phyloP scores from a whole-genome alignment of 2,329 filamentous ascomycete species.

The Colletotrichum graminicola region DNA sequence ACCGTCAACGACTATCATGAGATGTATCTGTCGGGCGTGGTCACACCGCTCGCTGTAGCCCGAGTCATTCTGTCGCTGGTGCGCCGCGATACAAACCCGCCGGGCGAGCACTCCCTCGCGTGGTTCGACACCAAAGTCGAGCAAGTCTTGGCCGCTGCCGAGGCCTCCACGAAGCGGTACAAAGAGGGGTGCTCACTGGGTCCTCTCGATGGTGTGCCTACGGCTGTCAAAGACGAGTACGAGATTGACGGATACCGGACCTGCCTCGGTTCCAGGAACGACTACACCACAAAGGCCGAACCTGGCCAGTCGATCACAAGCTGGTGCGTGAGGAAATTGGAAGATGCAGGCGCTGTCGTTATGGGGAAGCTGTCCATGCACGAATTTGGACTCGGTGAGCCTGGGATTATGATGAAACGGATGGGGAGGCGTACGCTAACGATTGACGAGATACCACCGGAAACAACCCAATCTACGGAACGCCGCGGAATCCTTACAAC shows the following conservation, averaged over 20 bases:
- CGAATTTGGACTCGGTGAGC: constrained; percentile 76
- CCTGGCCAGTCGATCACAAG: constrained; percentile 62
- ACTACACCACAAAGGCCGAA: constrained; percentile 64
- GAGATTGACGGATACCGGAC: constrained; percentile 80
- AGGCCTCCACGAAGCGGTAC: constrained; percentile 60
- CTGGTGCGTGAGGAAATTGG: constrained; percentile 78
- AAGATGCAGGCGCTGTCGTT: constrained; percentile 64
- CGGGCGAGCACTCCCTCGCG: constrained; percentile 56
- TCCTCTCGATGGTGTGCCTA: constrained; percentile 78
- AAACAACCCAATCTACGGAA: constrained; percentile 79
- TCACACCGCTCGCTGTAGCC: constrained; percentile 61
- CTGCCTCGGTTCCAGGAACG: constrained; percentile 71
- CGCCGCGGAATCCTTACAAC: constrained; percentile 83
- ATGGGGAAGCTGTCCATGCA: constrained; percentile 75
- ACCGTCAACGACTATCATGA: constrained; percentile 60
- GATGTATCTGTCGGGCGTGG: constrained; percentile 58
- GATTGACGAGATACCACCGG: constrained; percentile 73
- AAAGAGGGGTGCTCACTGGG: constrained; percentile 69
- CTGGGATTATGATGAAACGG: background rate
- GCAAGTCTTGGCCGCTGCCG: constrained; percentile 57
- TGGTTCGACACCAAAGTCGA: constrained; percentile 60
- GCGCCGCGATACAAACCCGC: constrained; percentile 52
- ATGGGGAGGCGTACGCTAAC: background rate
- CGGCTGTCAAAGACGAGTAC: constrained; percentile 82
- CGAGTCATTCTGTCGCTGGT: constrained; percentile 60